Base-by-base conservation (phyloP, 2,329 filamentous ascomycete genomes). In the Neopestalotiopsis sp. region DNA sequence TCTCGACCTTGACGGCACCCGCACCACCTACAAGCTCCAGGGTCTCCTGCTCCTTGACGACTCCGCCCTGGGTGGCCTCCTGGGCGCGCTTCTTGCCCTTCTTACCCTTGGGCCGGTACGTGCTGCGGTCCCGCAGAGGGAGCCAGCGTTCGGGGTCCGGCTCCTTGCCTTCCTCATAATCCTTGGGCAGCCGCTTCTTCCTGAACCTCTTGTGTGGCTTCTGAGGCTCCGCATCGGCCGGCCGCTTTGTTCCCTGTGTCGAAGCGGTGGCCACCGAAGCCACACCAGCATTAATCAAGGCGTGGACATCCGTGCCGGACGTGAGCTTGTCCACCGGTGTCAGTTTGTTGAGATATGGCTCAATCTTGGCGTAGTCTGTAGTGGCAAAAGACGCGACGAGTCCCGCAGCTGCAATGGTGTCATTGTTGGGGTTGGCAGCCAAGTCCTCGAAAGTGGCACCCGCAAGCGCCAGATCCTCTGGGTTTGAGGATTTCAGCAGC, bases 141-240 rank as follows among this genome's bases (percentile, higher is more conserved):
- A 99, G 82, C 96, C 96, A 99, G 71, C 96, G 88, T 81, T 99
- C 96, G 0, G 94, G 91, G 79, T 99, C 96, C 42, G 93, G 88
- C 72, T 90, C 91, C 84, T 94, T 97, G 74, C 87, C 89, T 66
- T 93, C 88, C 69, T 94, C 93, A 76, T 89, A 93, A 75, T 91
- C 87, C 81, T 93, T 94, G 40, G 92, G 92, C 75, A 93, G 84
- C 34, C 74, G 72, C 65, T 60, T 67, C 74, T 88, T 87, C 77
- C 87, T 85, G 62, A 86, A 83, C 45, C 78, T 86, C 76, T 89
- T 90, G 45, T 82, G 81, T 9, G 83, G 70, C 71, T 85, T 85
- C 24, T 80, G 70, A 69, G 76, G 68, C 69, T 80, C 79, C 74
- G 80, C 73, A 59, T 83, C 78, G 70, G 81, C 77, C 34, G 82